Conservation (phyloP, 1,139 yeast species). For the Spathaspora sp. region DNA sequence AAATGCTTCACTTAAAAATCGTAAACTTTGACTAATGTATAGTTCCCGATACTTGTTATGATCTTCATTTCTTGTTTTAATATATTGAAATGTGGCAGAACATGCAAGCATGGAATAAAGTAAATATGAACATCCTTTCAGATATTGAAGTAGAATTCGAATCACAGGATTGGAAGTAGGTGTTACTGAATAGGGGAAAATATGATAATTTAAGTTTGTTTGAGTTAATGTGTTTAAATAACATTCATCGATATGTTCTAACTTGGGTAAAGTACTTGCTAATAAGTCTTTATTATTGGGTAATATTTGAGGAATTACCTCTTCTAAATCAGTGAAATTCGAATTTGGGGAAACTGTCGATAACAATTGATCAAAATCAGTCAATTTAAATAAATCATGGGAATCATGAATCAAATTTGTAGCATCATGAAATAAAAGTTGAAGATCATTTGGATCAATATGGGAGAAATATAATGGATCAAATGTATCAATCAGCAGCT, state of each 20-base stretch:
- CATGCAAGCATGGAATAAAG: constrained; percentile 37
- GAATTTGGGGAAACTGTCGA: not conserved
- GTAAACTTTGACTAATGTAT: constrained; percentile 33
- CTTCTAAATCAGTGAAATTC: too few species aligned
- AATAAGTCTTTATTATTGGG: not conserved
- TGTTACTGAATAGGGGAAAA: constrained; percentile 41
- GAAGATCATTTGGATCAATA: constrained; percentile 17
- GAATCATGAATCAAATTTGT: constrained; percentile 48
- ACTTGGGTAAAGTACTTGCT: not conserved
- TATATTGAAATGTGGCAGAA: constrained; percentile 38
- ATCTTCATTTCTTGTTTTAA: constrained; percentile 27
- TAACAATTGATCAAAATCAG: not conserved
- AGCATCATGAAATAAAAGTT: constrained; percentile 48
- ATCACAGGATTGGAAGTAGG: constrained; percentile 37
- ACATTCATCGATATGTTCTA: constrained; percentile 5
- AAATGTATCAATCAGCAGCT: not conserved
- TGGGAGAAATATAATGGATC: constrained; percentile 2
- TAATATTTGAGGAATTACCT: not conserved
- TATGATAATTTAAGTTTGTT: constrained; percentile 28
- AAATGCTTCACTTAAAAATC: constrained; percentile 34
- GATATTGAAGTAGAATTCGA: constrained; percentile 31
- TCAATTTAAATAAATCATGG: constrained; percentile 16
- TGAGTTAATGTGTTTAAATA: constrained; percentile 31
- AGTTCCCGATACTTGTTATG: constrained; percentile 33
- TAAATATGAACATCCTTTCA: constrained; percentile 36